phyloP scores from a whole-genome alignment of 352 stramenopile species.

The Globisporangium nagaii region DNA sequence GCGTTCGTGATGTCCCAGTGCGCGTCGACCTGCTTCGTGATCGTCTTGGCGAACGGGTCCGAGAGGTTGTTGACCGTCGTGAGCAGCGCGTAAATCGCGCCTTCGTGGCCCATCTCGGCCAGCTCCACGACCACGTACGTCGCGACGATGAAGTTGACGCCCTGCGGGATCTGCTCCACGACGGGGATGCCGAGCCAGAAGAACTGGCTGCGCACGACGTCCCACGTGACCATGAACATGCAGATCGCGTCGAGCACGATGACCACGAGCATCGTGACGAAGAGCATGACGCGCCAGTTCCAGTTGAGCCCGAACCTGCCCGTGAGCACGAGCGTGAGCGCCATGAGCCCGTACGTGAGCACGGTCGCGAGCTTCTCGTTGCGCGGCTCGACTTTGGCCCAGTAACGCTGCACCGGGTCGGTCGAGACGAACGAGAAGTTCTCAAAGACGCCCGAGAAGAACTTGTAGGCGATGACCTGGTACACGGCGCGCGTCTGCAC shows the following conservation, averaged over 20 bases:
- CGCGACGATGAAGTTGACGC: conserved; percentile 42
- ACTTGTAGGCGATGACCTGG: conserved; percentile 47
- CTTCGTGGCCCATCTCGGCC: conserved; percentile 47
- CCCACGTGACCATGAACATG: conserved; percentile 33
- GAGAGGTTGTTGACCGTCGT: conserved; percentile 46
- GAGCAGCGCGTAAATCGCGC: conserved; percentile 45
- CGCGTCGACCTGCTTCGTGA: conserved; percentile 35
- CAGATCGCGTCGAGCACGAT: conserved; percentile 33
- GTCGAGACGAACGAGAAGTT: conserved; percentile 27
- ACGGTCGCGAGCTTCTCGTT: conserved; percentile 26
- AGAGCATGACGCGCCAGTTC: conserved; percentile 41
- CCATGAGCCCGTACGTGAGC: conserved; percentile 20
- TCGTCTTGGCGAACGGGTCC: conserved; percentile 32
- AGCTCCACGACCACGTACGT: conserved; percentile 60
- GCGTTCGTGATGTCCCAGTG: conserved; percentile 29
- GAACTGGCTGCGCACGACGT: conserved; percentile 51
- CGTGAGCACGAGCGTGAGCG: conserved; percentile 26
- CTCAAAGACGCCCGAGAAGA: conserved; percentile 38
- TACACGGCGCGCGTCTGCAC: conserved; percentile 41
- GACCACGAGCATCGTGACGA: conserved; percentile 27
- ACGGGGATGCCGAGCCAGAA: conserved; percentile 59
- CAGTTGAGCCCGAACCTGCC: conserved; percentile 40
- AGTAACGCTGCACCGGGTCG: conserved; percentile 30
- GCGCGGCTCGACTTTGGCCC: conserved; percentile 25
- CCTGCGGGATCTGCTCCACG: conserved; percentile 37